A percentile compares a stretch with the other conserved stretches of the same genome.
Evolutionary conservation across 2,329 filamentous ascomycete genomes (phyloP).

Genomic region (Alternaria brassicicola): DNA sequence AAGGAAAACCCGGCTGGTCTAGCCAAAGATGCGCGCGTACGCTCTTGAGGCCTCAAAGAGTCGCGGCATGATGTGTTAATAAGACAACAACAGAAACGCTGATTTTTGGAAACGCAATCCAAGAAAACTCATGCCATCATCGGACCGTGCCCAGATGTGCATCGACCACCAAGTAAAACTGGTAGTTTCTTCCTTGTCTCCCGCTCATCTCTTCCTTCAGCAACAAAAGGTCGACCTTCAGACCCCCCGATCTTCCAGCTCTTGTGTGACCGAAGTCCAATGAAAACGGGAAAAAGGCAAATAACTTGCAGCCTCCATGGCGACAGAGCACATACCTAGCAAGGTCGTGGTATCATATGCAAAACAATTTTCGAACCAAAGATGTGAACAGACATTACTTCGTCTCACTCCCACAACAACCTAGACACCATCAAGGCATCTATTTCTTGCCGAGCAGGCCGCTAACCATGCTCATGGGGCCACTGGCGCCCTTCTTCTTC

Average conservation of each 20-base stretch:
- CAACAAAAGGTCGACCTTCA: conserved; percentile 24
- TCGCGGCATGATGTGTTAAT: conserved; percentile 12
- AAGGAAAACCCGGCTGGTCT: conserved; percentile 29
- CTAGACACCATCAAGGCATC: conserved; percentile 6
- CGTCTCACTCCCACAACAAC: conserved; percentile 12
- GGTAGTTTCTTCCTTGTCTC: not conserved
- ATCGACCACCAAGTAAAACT: not conserved
- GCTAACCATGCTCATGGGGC: conserved; percentile 54
- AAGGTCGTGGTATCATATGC: conserved; percentile 26
- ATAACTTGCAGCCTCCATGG: not conserved
- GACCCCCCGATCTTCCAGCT: conserved; percentile 43
- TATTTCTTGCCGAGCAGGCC: conserved; percentile 54
- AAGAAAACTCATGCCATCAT: conserved; percentile 9
- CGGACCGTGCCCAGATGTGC: not conserved
- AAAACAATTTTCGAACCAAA: conserved; percentile 22
- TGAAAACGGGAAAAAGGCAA: not conserved
- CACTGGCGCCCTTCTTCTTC: conserved; percentile 49
- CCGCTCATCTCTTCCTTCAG: not conserved
- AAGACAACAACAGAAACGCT: conserved; percentile 8
- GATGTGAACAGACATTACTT: conserved; percentile 17
- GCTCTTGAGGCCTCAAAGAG: conserved; percentile 9
- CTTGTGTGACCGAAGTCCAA: conserved; percentile 1
- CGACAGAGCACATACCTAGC: not conserved
- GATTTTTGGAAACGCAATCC: conserved; percentile 6
- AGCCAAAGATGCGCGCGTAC: conserved; percentile 27